A percentile compares a stretch with the other conserved stretches of the same genome.
Evolutionary conservation across 371 early-diverging fungal genomes (phyloP).

Genomic region (Mucor sp.): DNA sequence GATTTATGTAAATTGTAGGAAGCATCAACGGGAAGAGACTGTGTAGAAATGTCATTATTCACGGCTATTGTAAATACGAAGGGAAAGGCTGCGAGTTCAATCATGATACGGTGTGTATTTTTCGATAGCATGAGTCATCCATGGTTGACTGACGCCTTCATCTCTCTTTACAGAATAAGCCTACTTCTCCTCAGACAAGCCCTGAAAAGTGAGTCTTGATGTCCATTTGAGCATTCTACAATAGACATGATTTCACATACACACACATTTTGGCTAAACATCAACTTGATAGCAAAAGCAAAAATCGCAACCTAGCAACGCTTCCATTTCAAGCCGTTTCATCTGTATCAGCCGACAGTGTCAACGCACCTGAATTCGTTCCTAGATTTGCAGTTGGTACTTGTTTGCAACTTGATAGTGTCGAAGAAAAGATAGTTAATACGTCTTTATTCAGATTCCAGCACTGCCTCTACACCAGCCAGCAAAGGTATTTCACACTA

Average conservation of each 20-base stretch:
- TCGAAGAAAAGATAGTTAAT: not conserved
- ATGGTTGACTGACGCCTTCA: slow-evolving; percentile 1
- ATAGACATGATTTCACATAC: not conserved
- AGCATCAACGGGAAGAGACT: slow-evolving; percentile 54
- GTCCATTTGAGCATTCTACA: not conserved
- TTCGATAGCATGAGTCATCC: not conserved
- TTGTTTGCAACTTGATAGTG: not conserved
- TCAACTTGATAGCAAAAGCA: slow-evolving; percentile 40
- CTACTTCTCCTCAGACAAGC: slow-evolving; percentile 43
- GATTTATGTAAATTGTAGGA: slow-evolving; percentile 8
- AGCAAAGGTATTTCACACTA: not conserved
- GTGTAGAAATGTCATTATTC: slow-evolving; percentile 83
- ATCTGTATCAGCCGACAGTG: slow-evolving; percentile 58
- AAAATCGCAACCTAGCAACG: slow-evolving; percentile 58
- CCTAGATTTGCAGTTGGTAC: slow-evolving; percentile 46
- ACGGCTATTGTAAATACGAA: slow-evolving; percentile 87
- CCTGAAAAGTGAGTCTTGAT: slow-evolving; percentile 57
- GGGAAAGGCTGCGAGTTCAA: slow-evolving; percentile 84
- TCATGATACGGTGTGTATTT: slow-evolving; percentile 64
- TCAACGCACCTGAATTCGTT: slow-evolving; percentile 70
- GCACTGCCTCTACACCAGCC: not conserved
- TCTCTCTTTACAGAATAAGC: slow-evolving; percentile 21
- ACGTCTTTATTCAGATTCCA: not conserved
- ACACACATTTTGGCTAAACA: not conserved
- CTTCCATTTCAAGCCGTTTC: slow-evolving; percentile 47